These are phyloP conservation scores for Penicillium coffeae DNA, from an alignment of 495 filamentous ascomycete genomes.

Conservation along the genomic window DNA sequence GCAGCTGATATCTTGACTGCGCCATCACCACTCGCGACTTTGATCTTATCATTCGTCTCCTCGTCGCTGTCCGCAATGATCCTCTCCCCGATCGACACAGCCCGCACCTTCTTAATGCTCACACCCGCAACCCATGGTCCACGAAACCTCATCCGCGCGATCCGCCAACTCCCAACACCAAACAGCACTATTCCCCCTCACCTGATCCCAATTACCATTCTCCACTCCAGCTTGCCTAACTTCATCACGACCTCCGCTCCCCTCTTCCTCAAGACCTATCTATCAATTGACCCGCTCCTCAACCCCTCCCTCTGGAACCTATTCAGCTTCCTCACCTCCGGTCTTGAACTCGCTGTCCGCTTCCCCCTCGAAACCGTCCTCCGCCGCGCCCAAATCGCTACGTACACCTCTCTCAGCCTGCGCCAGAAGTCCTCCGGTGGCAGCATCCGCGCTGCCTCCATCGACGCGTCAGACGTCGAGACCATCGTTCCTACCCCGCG, in stretches of 20 bases:
- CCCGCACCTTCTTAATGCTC: slow-evolving; percentile 82
- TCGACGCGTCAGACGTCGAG: slow-evolving; percentile 51
- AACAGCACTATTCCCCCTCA: slow-evolving; percentile 66
- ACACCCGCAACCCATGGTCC: slow-evolving; percentile 70
- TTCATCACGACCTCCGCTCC: slow-evolving; percentile 76
- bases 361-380: slow-evolving; percentile 91
- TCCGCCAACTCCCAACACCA: slow-evolving; percentile 64
- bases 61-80: slow-evolving; percentile 74
- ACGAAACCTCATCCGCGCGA: slow-evolving; percentile 67
- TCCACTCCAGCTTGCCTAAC: slow-evolving; percentile 78
- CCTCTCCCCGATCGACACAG: slow-evolving; percentile 81
- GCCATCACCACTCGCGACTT: slow-evolving; percentile 65
- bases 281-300: slow-evolving; percentile 76
- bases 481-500: slow-evolving; percentile 64
- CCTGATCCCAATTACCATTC: slow-evolving; percentile 76
- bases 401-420: slow-evolving; percentile 47
- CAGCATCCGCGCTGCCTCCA: slow-evolving; percentile 29
- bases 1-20: slow-evolving; percentile 62
- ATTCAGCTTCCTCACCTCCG: slow-evolving; percentile 69
- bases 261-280: slow-evolving; percentile 70
- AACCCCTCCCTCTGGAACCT: slow-evolving; percentile 76
- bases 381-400: slow-evolving; percentile 76
- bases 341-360: slow-evolving; percentile 75
- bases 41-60: slow-evolving; percentile 78
- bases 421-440: slow-evolving; percentile 55